phyloP scores from a whole-genome alignment of 2,329 filamentous ascomycete species.

The Coniochaeta hoffmannii region DNA sequence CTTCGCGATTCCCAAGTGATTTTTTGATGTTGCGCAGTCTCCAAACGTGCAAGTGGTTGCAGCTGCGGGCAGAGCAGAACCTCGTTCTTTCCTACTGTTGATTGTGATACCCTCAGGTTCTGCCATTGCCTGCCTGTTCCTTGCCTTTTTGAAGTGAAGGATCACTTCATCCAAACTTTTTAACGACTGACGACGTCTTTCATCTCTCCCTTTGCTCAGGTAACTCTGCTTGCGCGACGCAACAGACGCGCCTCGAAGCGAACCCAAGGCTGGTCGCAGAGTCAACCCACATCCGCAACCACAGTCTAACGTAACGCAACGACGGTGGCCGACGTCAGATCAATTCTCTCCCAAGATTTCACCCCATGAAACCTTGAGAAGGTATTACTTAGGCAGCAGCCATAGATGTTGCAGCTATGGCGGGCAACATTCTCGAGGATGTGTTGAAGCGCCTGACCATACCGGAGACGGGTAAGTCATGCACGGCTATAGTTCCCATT shows the following conservation, averaged over 20 bases:
- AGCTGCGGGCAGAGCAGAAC: background rate
- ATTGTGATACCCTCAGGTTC: slow-evolving; percentile 8
- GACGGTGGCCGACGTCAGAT: background rate
- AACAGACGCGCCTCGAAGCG: background rate
- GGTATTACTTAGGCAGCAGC: background rate
- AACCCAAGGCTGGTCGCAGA: background rate
- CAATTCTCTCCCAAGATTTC: background rate
- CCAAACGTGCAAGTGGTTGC: slow-evolving; percentile 4
- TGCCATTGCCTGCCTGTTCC: background rate
- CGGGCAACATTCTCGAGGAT: slow-evolving; percentile 53
- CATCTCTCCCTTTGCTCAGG: slow-evolving; percentile 2
- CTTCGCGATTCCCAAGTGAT: slow-evolving; percentile 14
- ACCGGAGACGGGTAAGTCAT: slow-evolving; percentile 44
- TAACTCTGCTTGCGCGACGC: background rate
- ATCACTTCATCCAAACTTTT: background rate
- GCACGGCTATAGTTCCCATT: slow-evolving; percentile 1
- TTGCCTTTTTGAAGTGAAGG: background rate
- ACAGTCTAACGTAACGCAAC: background rate
- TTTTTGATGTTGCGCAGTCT: slow-evolving; percentile 13
- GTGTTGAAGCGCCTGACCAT: slow-evolving; percentile 53
- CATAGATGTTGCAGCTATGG: slow-evolving; percentile 48
- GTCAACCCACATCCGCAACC: background rate
- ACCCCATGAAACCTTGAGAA: background rate
- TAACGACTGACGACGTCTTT: slow-evolving; percentile 5
- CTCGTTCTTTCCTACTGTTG: background rate